Base-by-base conservation (phyloP, 139 green algal species). In the Ettlia oleoabundans region DNA sequence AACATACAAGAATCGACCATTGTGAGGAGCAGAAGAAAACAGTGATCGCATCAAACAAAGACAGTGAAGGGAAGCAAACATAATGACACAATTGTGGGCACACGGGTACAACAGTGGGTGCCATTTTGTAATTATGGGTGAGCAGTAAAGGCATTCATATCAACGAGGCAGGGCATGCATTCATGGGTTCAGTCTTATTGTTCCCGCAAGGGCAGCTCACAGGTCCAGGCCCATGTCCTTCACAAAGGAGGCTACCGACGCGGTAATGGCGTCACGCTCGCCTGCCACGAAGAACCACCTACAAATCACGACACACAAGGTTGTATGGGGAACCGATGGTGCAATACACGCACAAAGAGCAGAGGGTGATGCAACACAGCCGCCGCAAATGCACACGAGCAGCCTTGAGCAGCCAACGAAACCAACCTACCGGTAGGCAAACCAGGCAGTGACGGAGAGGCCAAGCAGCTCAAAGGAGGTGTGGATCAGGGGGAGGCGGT, bases 401-500 rank as follows among this genome's bases (percentile, higher is more conserved):
- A 68, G 41, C 32, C 15, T 35, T 28, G 10, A 28, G 24, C 26
- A 28, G 22, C 24, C 35, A 38, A 7, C 26, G 3, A 13, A 37
- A 2, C 8, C 21, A 53, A 21, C 72, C 47, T 47, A 66, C 52
- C 74, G 65, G 72, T 88, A 88, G 40, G 52, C 63, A 42, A 85
- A 87, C 73, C 72, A 89, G 33, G 68, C 82, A 80, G 63, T 74
- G 43, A 80, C 82, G 21, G 24, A 35, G n/a, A 89, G 42, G 63
- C 85, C 85, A 37, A 89, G 42, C 51, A 89, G 62, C 82, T 89
- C 82, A 61, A 89, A 88, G 22, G 85, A 13, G 53, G 43, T 85
- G 35, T 68, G 58, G n/a, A 89, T 26, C 58, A 88, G 62, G 26
- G 84, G 84, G 18, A 88, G 61, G 53, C 58, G 73, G 82, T 88